Evolutionary conservation across 805 yeast genomes (phyloP).

Genomic region (Isabelozyma pseudorhagii): DNA sequence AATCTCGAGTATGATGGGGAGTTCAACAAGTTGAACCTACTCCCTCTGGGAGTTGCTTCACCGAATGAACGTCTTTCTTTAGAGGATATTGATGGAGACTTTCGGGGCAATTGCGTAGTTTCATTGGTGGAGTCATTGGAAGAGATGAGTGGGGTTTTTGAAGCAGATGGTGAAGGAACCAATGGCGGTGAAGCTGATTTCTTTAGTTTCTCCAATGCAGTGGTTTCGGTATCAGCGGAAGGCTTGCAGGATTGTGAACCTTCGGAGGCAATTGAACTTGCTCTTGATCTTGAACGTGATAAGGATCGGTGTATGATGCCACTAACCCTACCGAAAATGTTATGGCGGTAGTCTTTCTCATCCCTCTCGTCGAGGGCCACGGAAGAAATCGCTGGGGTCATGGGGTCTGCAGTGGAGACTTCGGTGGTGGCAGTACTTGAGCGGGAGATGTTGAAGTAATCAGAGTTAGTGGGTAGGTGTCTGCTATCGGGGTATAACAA

Average conservation of each 20-base stretch:
- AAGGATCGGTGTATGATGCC: constrained; percentile 26
- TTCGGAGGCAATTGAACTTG: constrained; percentile 4
- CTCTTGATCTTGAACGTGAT: constrained; percentile 12
- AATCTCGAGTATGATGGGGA: neutral
- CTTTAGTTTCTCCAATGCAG: too few species aligned
- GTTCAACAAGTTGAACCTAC: neutral
- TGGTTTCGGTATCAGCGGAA: neutral
- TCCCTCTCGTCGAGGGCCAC: constrained; percentile 2
- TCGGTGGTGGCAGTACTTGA: constrained; percentile 12
- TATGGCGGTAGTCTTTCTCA: constrained; percentile 14
- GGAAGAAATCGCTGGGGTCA: constrained; percentile 8
- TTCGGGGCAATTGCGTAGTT: neutral
- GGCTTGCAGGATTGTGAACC: neutral
- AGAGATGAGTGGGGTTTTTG: neutral
- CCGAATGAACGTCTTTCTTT: neutral
- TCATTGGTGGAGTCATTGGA: neutral
- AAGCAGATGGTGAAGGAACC: too few species aligned
- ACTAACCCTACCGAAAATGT: constrained; percentile 29
- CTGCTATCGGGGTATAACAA: neutral
- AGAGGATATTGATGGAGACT: neutral
- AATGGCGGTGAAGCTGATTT: too few species aligned
- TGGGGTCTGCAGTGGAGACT: constrained; percentile 6
- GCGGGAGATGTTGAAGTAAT: constrained; percentile 8
- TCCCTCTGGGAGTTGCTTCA: neutral
- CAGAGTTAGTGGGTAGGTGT: constrained; percentile 3